Evolutionary conservation across 2,329 filamentous ascomycete genomes (phyloP).

Genomic region (Rutstroemia sp.): DNA sequence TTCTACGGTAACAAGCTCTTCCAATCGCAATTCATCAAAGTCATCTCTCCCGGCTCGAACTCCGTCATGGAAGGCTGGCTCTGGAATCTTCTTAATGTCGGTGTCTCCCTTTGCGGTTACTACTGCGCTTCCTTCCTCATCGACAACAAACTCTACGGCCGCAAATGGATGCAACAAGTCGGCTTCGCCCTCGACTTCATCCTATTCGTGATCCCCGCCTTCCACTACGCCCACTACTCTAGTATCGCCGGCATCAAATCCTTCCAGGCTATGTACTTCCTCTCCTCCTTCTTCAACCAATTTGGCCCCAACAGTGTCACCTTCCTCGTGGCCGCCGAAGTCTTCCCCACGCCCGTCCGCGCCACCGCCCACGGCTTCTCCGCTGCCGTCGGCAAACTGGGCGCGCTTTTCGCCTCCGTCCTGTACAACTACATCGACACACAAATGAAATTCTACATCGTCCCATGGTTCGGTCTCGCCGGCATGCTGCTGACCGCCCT

Average conservation of each 20-base stretch:
- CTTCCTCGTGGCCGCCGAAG: conserved; percentile 91
- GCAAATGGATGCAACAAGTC: conserved; percentile 93
- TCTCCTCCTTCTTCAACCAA: conserved; percentile 98
- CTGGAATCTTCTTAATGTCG: conserved; percentile 88
- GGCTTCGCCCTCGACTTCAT: conserved; percentile 92
- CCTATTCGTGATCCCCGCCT: conserved; percentile 86
- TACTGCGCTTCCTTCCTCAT: conserved; percentile 56
- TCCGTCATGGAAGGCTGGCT: conserved; percentile 76
- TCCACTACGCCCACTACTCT: conserved; percentile 81
- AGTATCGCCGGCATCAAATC: conserved; percentile 61
- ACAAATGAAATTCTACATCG: conserved; percentile 80
- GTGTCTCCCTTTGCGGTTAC: conserved; percentile 80
- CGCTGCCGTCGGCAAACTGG: conserved; percentile 83
- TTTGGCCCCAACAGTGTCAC: conserved; percentile 91
- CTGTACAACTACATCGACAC: conserved; percentile 92
- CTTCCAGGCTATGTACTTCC: conserved; percentile 99
- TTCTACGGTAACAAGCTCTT: conserved; percentile 99
- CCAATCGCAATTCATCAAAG: conserved; percentile 80
- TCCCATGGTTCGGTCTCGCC: conserved; percentile 89
- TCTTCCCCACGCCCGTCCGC: conserved; percentile 91
- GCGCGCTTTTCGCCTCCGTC: conserved; percentile 78
- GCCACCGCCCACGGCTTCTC: conserved; percentile 92
- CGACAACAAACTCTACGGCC: conserved; percentile 67
- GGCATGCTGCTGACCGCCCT: conserved; percentile 77
- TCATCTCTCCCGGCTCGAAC: conserved; percentile 61